Evolutionary conservation across 257 asterid species (phyloP), one percentile per base, ranked within the genome.

Genomic region (Fraxinus anomala): DNA sequence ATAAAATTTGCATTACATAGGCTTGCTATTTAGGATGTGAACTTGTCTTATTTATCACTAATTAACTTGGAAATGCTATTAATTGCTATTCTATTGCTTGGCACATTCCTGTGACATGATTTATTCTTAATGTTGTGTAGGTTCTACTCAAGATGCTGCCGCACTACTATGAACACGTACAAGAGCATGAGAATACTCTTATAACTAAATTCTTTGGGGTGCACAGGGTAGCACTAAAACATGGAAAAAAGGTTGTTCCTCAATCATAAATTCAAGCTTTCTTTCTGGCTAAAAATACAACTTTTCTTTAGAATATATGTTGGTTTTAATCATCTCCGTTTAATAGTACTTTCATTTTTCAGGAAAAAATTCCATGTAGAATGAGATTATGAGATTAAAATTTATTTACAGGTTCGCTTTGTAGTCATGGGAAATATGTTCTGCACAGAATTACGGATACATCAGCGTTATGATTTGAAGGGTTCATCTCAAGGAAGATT

Each of bases 381-480:
- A 40, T 76, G 49, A 63, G 34, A 23, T 24, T 3, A 63, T 24
- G 56, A 54, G 21, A 68, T 56, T 49, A 70, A 11, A 74, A 72
- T 82, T 79, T 74, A n/a, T 84, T 80, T 79, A 34, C 89, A 96
- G 99, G 97, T 89, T 37, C 99, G 96, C 73, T 93, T 96, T 87
- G 91, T 96, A 31, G 98, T 96, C 82, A 96, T 94, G 98, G 99
- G 99, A 83, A 96, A 96, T 80, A 96, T 96, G 98, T 96, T 93
- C 86, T 89, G 94, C 81, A 92, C 99, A 34, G 98, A 96, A 84
- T 86, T 96, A 82, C 86, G 89, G 30, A 96, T 96, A 82, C 99
- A 96, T 79, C 97, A 92, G 66, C 97, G 98, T 34, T 93, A 89
- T 82, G 99, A 96, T 87, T 86, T 96, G 80, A 96, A 96, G 86